Base-by-base conservation (phyloP, 1,139 yeast genomes). In the Taphrina communis region DNA sequence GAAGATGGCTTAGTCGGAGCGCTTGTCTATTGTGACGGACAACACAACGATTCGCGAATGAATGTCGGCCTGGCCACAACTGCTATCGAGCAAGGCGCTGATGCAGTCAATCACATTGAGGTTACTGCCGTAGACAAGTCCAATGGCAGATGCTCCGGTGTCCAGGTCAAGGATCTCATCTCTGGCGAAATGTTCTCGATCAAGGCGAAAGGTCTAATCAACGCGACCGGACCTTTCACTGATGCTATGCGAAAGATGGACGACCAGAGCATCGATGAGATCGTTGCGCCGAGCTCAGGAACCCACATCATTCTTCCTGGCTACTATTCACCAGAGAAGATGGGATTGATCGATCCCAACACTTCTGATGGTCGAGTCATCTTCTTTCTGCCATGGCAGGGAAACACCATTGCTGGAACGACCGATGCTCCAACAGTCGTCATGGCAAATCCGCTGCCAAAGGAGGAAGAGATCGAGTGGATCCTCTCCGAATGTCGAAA, bases 351-450 rank as follows among this genome's bases (percentile, higher is more conserved):
- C 72, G 97, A 93, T 79, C 97, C 97, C 62, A 85, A 90, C 65
- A 93, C 98, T 68, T 83, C 95, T 55, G 98, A 93, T 78, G 98
- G 98, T 70, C 88, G 98, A 80, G 98, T 93, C 71, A 90, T 93
- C 89, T 93, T 93, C 82, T 93, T 93, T 81, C 83, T 93, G 79
- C 98, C 98, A 75, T 93, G 98, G 98, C 97, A 92, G 82, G 97
- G 97, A 17, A 90, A 92, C 79, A 96, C 93, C 61, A 84, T 93
- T 75, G 97, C 97, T 71, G 98, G 98, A 78, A 93, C 98, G 71
- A 93, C 98, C 71, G 98, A 93, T 81, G 82, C 84, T 71, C 91
- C 94, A 70, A 92, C 96, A 70, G 88, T 83, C 73, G 75, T 81
- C 62, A 77, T 76, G 70, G 73, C 76, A 60, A 88, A 88, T 80